These are phyloP conservation scores for Salvia splendens DNA, from an alignment of 257 asterid genomes.

Conservation along the genomic window DNA sequence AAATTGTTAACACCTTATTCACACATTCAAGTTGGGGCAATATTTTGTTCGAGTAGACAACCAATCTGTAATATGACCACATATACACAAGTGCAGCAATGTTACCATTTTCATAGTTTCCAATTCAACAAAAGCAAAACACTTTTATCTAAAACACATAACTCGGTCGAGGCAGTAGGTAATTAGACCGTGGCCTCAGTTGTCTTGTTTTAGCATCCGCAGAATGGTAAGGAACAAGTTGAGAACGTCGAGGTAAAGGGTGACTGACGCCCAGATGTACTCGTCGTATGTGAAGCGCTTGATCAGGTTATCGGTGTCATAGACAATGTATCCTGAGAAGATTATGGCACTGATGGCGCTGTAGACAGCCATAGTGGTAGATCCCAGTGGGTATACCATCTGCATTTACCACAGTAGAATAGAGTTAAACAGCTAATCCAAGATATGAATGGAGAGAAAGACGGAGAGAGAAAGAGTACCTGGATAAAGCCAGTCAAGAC, in stretches of 20 bases:
- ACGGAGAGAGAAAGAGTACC: conserved; percentile 41
- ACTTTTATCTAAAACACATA: conserved; percentile 25
- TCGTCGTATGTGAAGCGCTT: conserved; percentile 94
- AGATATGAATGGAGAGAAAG: neutral
- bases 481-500: conserved; percentile 81
- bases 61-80: conserved; percentile 29
- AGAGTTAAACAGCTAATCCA: conserved; percentile 18
- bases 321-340: conserved; percentile 86
- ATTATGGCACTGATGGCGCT: conserved; percentile 86
- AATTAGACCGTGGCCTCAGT: conserved; percentile 38
- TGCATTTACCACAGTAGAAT: conserved; percentile 39
- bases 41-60: conserved; percentile 22
- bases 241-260: conserved; percentile 87
- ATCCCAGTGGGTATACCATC: conserved; percentile 88
- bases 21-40: conserved; percentile 29
- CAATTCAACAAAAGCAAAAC: conserved; percentile 32
- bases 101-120: conserved; percentile 25
- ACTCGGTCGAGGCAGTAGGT: conserved; percentile 14
- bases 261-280: conserved; percentile 98
- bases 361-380: conserved; percentile 66
- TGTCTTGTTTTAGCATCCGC: conserved; percentile 85
- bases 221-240: conserved; percentile 95
- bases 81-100: conserved; percentile 34
- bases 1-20: conserved; percentile 24
- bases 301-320: conserved; percentile 89